These are phyloP conservation scores for Colletotrichum agaves DNA, from an alignment of 2,329 filamentous ascomycete species.

Conservation along the genomic window DNA sequence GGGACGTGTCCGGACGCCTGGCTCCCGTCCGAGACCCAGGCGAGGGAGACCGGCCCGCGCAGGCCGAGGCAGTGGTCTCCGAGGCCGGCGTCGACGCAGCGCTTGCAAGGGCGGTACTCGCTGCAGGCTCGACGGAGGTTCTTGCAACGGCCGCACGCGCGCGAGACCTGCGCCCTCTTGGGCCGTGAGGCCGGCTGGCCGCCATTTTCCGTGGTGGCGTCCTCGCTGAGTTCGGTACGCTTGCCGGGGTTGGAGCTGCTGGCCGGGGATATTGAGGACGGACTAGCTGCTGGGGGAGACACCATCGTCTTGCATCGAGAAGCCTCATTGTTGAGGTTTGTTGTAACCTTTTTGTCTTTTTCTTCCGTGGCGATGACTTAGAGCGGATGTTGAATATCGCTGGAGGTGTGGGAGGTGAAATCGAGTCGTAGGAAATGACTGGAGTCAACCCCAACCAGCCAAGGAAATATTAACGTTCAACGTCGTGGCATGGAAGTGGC, in stretches of 20 bases:
- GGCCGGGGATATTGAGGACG: conserved; percentile 31
- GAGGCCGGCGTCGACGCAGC: conserved; percentile 55
- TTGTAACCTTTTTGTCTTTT: neutral
- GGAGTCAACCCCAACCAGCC: conserved; percentile 20
- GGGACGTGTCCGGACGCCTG: conserved; percentile 41
- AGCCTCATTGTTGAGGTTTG: conserved; percentile 31
- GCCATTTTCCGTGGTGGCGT: conserved; percentile 1
- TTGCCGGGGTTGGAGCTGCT: conserved; percentile 36
- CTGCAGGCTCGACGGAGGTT: conserved; percentile 56
- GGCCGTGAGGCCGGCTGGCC: conserved; percentile 27
- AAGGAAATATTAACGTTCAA: neutral
- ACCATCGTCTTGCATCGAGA: conserved; percentile 34
- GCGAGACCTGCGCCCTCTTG: conserved; percentile 50
- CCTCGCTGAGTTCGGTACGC: conserved; percentile 21
- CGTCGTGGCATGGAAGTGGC: conserved; percentile 1
- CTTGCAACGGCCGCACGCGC: conserved; percentile 56
- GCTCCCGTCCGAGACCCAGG: conserved; percentile 38
- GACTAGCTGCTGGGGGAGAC: conserved; percentile 36
- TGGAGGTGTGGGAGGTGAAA: neutral
- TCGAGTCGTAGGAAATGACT: neutral
- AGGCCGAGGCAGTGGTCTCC: conserved; percentile 49
- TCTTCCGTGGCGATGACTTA: neutral
- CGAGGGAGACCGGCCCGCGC: conserved; percentile 34
- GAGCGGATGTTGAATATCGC: neutral
- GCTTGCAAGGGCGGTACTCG: conserved; percentile 55